Conservation (phyloP, 257 asterid genomes). For the Mitragyna speciosa region DNA sequence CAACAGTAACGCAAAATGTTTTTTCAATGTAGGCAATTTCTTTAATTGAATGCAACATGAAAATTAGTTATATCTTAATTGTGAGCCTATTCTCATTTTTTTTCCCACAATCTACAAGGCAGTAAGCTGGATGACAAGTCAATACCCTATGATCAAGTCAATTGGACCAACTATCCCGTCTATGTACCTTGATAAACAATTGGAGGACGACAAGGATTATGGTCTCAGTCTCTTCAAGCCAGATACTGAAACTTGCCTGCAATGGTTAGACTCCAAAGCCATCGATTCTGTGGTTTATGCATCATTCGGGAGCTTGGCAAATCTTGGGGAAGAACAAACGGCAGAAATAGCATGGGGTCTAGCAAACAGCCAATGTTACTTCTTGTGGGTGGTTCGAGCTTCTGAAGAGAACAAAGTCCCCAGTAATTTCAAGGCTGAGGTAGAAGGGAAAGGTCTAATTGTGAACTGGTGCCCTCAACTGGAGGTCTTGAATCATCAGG, state of each 20-base stretch:
- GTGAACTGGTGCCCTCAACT: constrained; percentile 50
- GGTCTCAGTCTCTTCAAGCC: constrained; percentile 28
- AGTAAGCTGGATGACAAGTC: neutral
- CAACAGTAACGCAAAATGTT: no score
- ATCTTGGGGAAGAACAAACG: constrained; percentile 30
- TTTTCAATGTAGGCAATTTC: neutral
- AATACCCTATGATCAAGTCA: neutral
- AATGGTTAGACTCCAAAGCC: neutral
- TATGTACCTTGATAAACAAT: neutral
- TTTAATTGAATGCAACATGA: neutral
- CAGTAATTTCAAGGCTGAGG: constrained; percentile 5
- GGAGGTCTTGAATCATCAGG: constrained; percentile 34
- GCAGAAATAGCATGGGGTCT: constrained; percentile 29
- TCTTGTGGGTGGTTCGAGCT: constrained; percentile 44
- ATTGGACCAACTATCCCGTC: neutral
- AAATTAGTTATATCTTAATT: no score
- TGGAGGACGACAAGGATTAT: constrained; percentile 18
- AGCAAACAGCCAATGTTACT: neutral
- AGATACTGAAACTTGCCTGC: neutral
- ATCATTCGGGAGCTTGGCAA: neutral
- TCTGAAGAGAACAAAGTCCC: constrained; percentile 40
- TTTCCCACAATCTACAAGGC: neutral
- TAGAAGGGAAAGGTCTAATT: constrained; percentile 27
- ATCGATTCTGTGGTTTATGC: neutral
- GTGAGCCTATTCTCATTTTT: neutral